Evolutionary conservation across 2,329 filamentous ascomycete species (phyloP), one percentile per base, ranked within the genome.

Genomic region (Pseudogymnoascus sp.): DNA sequence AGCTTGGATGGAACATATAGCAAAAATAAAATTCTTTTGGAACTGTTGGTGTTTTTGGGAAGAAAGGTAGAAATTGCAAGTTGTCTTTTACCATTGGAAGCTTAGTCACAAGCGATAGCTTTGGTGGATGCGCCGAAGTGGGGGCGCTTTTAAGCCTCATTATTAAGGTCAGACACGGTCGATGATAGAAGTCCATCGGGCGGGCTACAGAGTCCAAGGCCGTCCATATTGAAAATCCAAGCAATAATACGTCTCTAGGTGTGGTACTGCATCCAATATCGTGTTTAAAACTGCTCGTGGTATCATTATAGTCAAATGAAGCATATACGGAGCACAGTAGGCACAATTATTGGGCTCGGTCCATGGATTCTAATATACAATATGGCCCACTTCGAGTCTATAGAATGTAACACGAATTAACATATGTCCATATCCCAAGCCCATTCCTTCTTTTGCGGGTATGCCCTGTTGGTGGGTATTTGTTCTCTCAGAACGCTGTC

Each of bases 21-120:
- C 47, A 53, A 53, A 53, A 33, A 30, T 12, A 53, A 33, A 53
- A 53, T 20, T 33, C n/a, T 53, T 53, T 53, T 53, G 28, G 28
- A 53, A 33, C 47, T 53, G 47, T 53, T 53, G 47, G 12, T 53
- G 47, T 53, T 53, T 53, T 53, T 33, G 9, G 47, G 28, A 53
- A 33, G 47, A 53, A 30, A 33, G 47, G 33, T 12, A 53, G 47
- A 53, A 53, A 53, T 53, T 53, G 47, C 25, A 53, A 53, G 47
- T 53, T 53, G 47, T 53, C 47, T 53, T 53, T 53, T 53, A 53
- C 47, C 47, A 18, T 53, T 33, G 28, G 47, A 33, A 53, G 47
- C 47, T 53, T 53, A 53, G 47, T 53, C 47, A 53, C 28, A 53
- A 53, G 47, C 47, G 28, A 53, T 53, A 53, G 47, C 47, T 53